Evolutionary conservation across 371 early-diverging fungal species (phyloP).

Genomic region (Haplosporangium sp.): DNA sequence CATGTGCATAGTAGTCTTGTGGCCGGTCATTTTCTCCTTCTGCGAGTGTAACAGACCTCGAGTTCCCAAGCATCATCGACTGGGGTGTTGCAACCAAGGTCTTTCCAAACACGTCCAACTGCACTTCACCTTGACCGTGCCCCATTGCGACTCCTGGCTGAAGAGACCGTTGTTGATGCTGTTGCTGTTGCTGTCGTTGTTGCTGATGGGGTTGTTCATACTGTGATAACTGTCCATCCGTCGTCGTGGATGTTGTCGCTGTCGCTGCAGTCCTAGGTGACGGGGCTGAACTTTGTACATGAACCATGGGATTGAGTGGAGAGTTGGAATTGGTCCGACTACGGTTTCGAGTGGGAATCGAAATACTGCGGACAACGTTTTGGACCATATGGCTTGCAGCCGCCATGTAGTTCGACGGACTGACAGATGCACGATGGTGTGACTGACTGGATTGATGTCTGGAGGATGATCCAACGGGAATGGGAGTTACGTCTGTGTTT

Average conservation of each 20-base stretch:
- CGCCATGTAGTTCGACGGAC: slow-evolving; percentile 20
- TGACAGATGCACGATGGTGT: slow-evolving; percentile 12
- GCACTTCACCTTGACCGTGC: slow-evolving; percentile 3
- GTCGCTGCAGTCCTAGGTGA: slow-evolving; percentile 3
- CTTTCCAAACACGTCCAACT: slow-evolving; percentile 26
- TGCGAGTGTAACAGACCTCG: neutral
- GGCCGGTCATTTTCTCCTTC: too few relatives aligned
- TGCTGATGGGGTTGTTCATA: neutral
- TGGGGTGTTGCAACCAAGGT: slow-evolving; percentile 20
- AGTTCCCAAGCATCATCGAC: neutral
- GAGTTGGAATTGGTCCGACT: slow-evolving; percentile 40
- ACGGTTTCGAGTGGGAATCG: slow-evolving; percentile 21
- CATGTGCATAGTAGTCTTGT: too few relatives aligned
- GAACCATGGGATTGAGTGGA: slow-evolving; percentile 24
- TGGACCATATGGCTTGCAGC: slow-evolving; percentile 30
- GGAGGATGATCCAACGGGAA: slow-evolving; percentile 18
- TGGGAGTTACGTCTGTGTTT: neutral
- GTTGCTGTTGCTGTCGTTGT: neutral
- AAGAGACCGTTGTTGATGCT: neutral
- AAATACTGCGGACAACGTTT: slow-evolving; percentile 36
- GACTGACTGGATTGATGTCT: neutral
- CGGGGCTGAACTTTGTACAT: too few relatives aligned
- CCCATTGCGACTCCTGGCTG: slow-evolving; percentile 3
- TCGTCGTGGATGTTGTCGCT: slow-evolving; percentile 3
- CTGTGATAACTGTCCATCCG: neutral